phyloP scores from a whole-genome alignment of 2,329 filamentous ascomycete genomes.

The Pestalotiopsis sp. region DNA sequence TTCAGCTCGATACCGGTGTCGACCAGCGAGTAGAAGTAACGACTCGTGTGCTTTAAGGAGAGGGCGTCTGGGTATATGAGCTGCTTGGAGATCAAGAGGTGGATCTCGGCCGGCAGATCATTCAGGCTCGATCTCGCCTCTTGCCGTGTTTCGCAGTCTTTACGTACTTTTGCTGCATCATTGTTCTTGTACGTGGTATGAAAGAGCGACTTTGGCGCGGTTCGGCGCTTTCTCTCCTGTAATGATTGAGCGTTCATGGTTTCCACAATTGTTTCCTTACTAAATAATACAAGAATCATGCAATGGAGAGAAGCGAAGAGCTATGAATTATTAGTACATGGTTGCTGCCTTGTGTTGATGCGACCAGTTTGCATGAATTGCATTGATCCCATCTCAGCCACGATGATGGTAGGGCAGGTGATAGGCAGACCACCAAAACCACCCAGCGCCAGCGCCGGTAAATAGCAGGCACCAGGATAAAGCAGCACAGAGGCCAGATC shows the following conservation, averaged over 20 bases:
- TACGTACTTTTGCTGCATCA: background rate
- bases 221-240: background rate
- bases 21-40: slow-evolving; percentile 66
- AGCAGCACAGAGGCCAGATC: background rate
- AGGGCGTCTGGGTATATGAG: slow-evolving; percentile 73
- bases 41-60: slow-evolving; percentile 68
- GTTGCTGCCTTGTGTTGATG: slow-evolving; percentile 15
- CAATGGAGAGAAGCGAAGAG: background rate
- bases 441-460: background rate
- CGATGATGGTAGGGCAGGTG: background rate
- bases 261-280: background rate
- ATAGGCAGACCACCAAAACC: background rate
- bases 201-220: background rate
- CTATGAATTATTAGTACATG: slow-evolving; percentile 15
- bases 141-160: background rate
- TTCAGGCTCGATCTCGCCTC: slow-evolving; percentile 37
- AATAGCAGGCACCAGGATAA: slow-evolving; percentile 14
- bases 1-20: slow-evolving; percentile 69
- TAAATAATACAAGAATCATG: background rate
- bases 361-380: background rate
- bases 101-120: slow-evolving; percentile 67
- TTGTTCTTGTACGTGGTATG: background rate
- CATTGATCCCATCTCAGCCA: background rate
- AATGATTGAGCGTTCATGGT: background rate
- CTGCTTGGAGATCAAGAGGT: slow-evolving; percentile 60